Evolutionary conservation across 1,139 yeast genomes (phyloP).

Genomic region (Protomyces inouyei): DNA sequence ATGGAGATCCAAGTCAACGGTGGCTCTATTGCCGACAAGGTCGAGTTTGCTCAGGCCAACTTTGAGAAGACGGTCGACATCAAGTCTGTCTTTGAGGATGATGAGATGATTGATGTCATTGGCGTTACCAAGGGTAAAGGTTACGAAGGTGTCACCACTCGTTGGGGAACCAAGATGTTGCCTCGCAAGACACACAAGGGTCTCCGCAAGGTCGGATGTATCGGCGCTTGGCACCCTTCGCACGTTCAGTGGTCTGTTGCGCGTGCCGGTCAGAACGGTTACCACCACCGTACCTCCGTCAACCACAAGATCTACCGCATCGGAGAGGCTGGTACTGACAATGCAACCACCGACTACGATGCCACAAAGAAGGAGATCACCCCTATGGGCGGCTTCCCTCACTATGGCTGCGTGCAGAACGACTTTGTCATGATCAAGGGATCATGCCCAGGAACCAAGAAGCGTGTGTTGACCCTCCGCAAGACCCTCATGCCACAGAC

Average conservation of each 20-base stretch:
- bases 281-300: slow-evolving; percentile 99
- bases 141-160: slow-evolving; percentile 99
- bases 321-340: slow-evolving; percentile 84
- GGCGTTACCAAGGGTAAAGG: slow-evolving; percentile 99
- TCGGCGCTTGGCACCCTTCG: slow-evolving; percentile 99
- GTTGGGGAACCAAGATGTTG: slow-evolving; percentile 99
- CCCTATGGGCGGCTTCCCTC: slow-evolving; percentile 99
- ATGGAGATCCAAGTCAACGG: slow-evolving; percentile 99
- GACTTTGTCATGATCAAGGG: slow-evolving; percentile 98
- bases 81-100: slow-evolving; percentile 94
- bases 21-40: slow-evolving; percentile 97
- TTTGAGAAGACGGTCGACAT: slow-evolving; percentile 98
- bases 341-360: slow-evolving; percentile 97
- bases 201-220: slow-evolving; percentile 99
- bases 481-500: slow-evolving; percentile 97
- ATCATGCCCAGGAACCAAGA: slow-evolving; percentile 99
- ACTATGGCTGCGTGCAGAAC: slow-evolving; percentile 97
- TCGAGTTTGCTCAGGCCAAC: slow-evolving; percentile 98
- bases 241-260: slow-evolving; percentile 99
- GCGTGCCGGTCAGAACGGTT: slow-evolving; percentile 99
- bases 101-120: slow-evolving; percentile 96
- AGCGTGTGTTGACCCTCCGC: slow-evolving; percentile 99
- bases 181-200: slow-evolving; percentile 99
- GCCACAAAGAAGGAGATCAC: slow-evolving; percentile 99
- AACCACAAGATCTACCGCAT: slow-evolving; percentile 99